These are phyloP conservation scores for Suhomyces terraborum DNA, from an alignment of 1,139 yeast genomes.

Conservation along the genomic window DNA sequence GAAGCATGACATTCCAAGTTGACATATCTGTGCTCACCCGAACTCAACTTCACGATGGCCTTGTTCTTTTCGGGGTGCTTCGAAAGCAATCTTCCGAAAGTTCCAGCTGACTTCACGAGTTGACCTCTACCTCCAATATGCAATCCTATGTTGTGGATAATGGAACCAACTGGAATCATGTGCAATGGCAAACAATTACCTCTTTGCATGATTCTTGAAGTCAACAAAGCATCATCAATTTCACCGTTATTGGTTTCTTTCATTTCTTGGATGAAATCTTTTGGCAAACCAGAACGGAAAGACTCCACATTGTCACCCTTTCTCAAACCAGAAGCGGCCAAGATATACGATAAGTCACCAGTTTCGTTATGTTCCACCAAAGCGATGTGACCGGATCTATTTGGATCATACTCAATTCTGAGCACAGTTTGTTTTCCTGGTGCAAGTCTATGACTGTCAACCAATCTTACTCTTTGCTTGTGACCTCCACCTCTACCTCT, in stretches of 20 bases:
- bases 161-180: slow-evolving; percentile 92
- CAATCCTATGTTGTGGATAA: slow-evolving; percentile 85
- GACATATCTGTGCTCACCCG: slow-evolving; percentile 93
- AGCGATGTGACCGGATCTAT: slow-evolving; percentile 93
- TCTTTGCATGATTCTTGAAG: slow-evolving; percentile 84
- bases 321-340: slow-evolving; percentile 92
- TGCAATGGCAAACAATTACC: slow-evolving; percentile 93
- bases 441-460: slow-evolving; percentile 70
- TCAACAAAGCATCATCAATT: slow-evolving; percentile 87
- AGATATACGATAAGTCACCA: slow-evolving; percentile 69
- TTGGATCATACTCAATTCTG: slow-evolving; percentile 95
- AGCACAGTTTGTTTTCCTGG: slow-evolving; percentile 78
- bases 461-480: slow-evolving; percentile 78
- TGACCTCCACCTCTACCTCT: slow-evolving; percentile 98
- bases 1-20: slow-evolving; percentile 89
- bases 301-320: slow-evolving; percentile 91
- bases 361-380: slow-evolving; percentile 66
- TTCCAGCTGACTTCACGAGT: slow-evolving; percentile 91
- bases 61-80: slow-evolving; percentile 69
- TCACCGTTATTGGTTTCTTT: slow-evolving; percentile 62
- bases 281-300: slow-evolving; percentile 86
- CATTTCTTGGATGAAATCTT: slow-evolving; percentile 73
- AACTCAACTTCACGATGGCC: slow-evolving; percentile 80
- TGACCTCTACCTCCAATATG: slow-evolving; percentile 81
- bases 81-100: slow-evolving; percentile 86